Evolutionary conservation across 2,329 filamentous ascomycete genomes (phyloP), one percentile per base, ranked within the genome.

Genomic region (Raffaelea deltoideospora): DNA sequence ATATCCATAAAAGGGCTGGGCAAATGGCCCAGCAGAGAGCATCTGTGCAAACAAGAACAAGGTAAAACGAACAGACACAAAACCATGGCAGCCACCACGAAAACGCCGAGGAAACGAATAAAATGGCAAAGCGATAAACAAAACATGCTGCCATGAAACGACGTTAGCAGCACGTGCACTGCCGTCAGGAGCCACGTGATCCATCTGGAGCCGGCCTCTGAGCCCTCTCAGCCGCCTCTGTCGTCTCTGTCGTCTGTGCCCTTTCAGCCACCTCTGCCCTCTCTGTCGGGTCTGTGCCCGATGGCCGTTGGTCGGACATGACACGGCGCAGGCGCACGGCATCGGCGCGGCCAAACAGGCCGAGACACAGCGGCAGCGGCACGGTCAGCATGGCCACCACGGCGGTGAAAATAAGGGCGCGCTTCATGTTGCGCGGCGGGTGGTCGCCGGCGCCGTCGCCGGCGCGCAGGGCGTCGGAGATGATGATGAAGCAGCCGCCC

Each of bases 401-500:
- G 2, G 82, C 82, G 46, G 86, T 71, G 51, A 95, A 92, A 18
- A 93, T 66, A 42, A 95, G 61, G 1, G 80, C 74, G 18, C 67
- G 64, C 47, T 68, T 71, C 81, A 95, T 87, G 50, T 86, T 79
- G 15, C 58, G 55, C 0, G 79, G 78, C 13, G 80, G 82, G n/a
- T n/a, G n/a, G n/a, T n/a, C n/a, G 26, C 57, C 48, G 1, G 61
- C 73, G 14, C 59, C 53, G 10, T 53, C 49, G 0, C 62, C 64
- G 2, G 60, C 72, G 45, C 73, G 72, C 43, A 96, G 63, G 15
- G 79, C 82, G 53, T 86, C 79, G 60, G 83, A 81, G 39, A 88
- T 59, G 22, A 98, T 60, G 48, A 95, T 81, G 51, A 95, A 94
- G 21, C 87, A 58, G 2, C 75, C 87, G 11, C 90, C 90, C 1